phyloP scores from a whole-genome alignment of 768 basidiomycete species.

The Suillus bovinus region DNA sequence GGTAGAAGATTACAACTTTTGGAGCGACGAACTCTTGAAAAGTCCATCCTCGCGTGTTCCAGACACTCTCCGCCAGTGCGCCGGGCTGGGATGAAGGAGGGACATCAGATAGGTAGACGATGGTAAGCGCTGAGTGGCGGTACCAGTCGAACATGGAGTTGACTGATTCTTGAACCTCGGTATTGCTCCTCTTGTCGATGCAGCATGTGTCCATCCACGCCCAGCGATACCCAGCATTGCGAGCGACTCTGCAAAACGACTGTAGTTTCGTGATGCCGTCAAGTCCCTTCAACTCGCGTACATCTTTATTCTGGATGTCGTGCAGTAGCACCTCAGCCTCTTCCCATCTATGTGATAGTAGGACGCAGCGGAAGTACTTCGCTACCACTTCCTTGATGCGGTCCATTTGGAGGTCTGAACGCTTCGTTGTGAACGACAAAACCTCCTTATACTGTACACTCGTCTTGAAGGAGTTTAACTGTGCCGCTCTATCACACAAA shows the following conservation, averaged over 20 bases:
- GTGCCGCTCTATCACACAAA: neutral
- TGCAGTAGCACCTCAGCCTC: neutral
- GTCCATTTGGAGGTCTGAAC: neutral
- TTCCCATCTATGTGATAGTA: neutral
- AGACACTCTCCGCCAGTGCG: neutral
- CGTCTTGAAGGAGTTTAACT: neutral
- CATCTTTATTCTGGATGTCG: neutral
- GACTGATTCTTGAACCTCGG: neutral
- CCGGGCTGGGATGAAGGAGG: neutral
- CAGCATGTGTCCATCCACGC: neutral
- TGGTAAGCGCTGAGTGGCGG: neutral
- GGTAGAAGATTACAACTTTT: neutral
- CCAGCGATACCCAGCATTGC: neutral
- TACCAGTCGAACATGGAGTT: neutral
- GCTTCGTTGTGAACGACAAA: neutral
- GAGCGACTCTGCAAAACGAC: neutral
- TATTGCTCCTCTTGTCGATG: neutral
- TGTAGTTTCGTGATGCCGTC: neutral
- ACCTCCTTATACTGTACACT: neutral
- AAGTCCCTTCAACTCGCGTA: neutral
- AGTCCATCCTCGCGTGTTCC: neutral
- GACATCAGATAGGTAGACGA: neutral
- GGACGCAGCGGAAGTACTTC: neutral
- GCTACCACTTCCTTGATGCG: neutral
- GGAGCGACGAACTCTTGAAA: neutral